phyloP scores from a whole-genome alignment of 1,284 basidiomycete species.

The Exobasidium rhododendri region DNA sequence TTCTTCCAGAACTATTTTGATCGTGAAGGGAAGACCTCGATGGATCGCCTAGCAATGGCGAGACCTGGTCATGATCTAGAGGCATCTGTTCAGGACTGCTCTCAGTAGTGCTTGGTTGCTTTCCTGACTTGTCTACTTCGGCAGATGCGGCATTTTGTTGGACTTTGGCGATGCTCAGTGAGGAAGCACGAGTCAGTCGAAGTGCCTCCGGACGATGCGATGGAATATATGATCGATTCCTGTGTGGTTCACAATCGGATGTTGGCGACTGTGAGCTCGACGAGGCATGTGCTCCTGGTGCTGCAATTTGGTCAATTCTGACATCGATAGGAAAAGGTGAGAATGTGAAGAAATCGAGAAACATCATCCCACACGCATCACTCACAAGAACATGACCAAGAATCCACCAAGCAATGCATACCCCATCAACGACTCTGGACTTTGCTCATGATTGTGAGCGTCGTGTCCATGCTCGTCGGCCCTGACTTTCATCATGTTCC shows the following conservation, averaged over 20 bases:
- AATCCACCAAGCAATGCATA: slow-evolving; percentile 44
- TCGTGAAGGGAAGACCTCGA: too few species aligned
- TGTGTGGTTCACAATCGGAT: background rate
- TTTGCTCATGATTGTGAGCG: slow-evolving; percentile 17
- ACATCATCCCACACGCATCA: background rate
- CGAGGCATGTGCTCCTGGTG: slow-evolving; percentile 12
- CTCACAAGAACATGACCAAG: slow-evolving; percentile 43
- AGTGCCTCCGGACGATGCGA: slow-evolving; percentile 8
- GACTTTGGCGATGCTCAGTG: background rate
- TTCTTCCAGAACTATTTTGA: background rate
- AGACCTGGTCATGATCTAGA: background rate
- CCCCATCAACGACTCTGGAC: slow-evolving; percentile 35
- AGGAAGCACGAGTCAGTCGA: slow-evolving; percentile 5
- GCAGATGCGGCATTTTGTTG: background rate
- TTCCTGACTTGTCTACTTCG: background rate
- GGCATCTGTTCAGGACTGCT: slow-evolving; percentile 9
- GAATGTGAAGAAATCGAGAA: background rate
- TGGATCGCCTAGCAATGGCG: background rate
- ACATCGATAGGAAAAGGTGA: background rate
- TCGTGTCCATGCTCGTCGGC: slow-evolving; percentile 25
- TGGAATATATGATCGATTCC: background rate
- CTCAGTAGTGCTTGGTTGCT: background rate
- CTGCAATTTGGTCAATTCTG: slow-evolving; percentile 18
- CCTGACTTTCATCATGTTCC: background rate
- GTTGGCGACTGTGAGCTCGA: background rate